These are phyloP conservation scores for Podila minutissima DNA, from an alignment of 192 early-diverging fungal species.

Conservation along the genomic window DNA sequence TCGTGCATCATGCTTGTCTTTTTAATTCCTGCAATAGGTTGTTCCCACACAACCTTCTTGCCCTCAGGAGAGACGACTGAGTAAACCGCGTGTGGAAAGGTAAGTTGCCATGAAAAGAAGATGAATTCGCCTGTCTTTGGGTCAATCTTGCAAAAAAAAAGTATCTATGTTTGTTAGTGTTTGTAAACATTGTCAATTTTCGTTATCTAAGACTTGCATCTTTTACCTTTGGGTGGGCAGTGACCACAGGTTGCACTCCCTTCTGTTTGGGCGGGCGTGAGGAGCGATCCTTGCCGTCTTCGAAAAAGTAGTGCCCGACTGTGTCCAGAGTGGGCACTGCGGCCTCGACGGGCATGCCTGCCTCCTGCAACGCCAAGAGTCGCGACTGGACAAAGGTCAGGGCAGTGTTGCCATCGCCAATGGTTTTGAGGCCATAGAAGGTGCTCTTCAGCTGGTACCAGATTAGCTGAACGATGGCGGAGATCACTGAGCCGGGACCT, in stretches of 20 bases:
- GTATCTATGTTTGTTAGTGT: background rate
- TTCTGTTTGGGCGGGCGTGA: background rate
- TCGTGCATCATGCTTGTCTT: slow-evolving; percentile 40
- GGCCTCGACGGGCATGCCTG: slow-evolving; percentile 25
- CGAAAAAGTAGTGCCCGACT: slow-evolving; percentile 32
- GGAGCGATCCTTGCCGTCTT: slow-evolving; percentile 5
- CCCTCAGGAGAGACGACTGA: slow-evolving; percentile 32
- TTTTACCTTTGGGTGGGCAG: slow-evolving; percentile 45
- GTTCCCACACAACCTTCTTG: slow-evolving; percentile 24
- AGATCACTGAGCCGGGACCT: slow-evolving; percentile 4
- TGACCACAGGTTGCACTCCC: slow-evolving; percentile 6
- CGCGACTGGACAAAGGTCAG: slow-evolving; percentile 18
- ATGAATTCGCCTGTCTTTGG: slow-evolving; percentile 44
- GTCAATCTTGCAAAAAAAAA: slow-evolving; percentile 14
- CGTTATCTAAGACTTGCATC: background rate
- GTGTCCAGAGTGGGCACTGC: slow-evolving; percentile 33
- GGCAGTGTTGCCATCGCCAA: slow-evolving; percentile 29
- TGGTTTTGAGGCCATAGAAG: slow-evolving; percentile 7
- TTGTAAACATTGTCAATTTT: background rate
- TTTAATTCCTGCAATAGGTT: slow-evolving; percentile 10
- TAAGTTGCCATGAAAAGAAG: slow-evolving; percentile 15
- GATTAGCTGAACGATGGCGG: background rate
- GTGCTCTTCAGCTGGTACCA: slow-evolving; percentile 17
- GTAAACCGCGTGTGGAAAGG: slow-evolving; percentile 11
- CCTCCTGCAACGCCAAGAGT: slow-evolving; percentile 32